These are phyloP conservation scores for Coprinopsis strossmayeri DNA, from an alignment of 768 basidiomycete genomes.

Conservation along the genomic window DNA sequence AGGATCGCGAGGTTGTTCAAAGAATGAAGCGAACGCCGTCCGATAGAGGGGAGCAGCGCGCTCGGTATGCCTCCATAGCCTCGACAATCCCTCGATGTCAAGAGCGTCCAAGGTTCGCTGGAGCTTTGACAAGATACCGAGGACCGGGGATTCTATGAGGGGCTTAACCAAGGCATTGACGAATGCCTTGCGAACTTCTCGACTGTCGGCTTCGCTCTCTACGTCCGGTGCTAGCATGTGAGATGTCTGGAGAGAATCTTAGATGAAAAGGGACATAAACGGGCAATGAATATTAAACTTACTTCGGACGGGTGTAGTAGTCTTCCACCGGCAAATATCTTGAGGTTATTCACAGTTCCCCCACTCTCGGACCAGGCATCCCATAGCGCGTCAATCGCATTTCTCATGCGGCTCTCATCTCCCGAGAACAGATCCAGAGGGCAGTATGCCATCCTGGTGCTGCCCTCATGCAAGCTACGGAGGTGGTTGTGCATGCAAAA, in stretches of 20 bases:
- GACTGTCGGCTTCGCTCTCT: slow-evolving; percentile 8
- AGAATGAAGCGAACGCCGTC: slow-evolving; percentile 17
- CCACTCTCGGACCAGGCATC: slow-evolving; percentile 59
- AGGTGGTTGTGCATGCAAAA: slow-evolving; percentile 84
- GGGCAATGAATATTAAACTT: too few relatives aligned
- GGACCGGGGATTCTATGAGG: slow-evolving; percentile 44
- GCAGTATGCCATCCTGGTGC: slow-evolving; percentile 54
- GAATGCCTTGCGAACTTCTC: slow-evolving; percentile 43
- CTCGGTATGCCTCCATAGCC: slow-evolving; percentile 32
- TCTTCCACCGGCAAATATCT: slow-evolving; percentile 67
- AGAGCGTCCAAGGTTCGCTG: slow-evolving; percentile 76
- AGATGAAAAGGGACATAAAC: background rate
- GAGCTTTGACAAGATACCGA: slow-evolving; percentile 47
- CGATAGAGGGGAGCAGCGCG: slow-evolving; percentile 18
- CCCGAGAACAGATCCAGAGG: slow-evolving; percentile 88
- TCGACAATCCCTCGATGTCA: slow-evolving; percentile 77
- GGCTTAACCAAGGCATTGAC: slow-evolving; percentile 39
- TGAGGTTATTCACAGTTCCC: slow-evolving; percentile 74
- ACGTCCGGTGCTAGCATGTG: slow-evolving; percentile 20
- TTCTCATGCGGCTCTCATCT: slow-evolving; percentile 49
- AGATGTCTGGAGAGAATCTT: slow-evolving; percentile 17
- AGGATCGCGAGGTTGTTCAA: slow-evolving; percentile 12
- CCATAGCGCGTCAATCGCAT: slow-evolving; percentile 69
- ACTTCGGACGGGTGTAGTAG: slow-evolving; percentile 55
- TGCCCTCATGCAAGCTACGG: slow-evolving; percentile 33